Evolutionary conservation across 805 yeast species (phyloP).

Genomic region (Priceomyces melissophilus): DNA sequence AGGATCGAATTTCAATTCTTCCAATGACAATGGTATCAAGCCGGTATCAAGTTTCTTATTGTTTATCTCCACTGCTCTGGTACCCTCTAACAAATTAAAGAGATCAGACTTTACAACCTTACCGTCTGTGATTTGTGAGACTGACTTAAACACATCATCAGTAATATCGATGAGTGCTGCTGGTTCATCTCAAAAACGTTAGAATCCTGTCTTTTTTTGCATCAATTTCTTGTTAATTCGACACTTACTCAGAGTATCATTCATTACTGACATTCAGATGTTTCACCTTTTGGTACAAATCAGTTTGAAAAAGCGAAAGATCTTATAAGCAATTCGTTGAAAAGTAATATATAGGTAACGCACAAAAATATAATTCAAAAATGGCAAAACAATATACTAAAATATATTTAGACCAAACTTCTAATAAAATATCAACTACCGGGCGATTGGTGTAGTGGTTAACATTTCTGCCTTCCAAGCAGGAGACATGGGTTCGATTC

Average conservation of each 20-base stretch:
- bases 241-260: too few relatives aligned
- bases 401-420: not conserved
- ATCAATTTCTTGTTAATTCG: too few relatives aligned
- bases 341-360: too few relatives aligned
- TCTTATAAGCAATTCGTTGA: too few relatives aligned
- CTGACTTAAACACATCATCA: conserved; percentile 38
- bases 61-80: conserved; percentile 79
- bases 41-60: conserved; percentile 79
- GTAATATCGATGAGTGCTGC: conserved; percentile 50
- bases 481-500: conserved; percentile 93
- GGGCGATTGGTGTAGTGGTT: conserved; percentile 93
- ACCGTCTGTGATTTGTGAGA: conserved; percentile 42
- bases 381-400: not conserved
- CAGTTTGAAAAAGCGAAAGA: too few relatives aligned
- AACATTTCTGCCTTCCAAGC: conserved; percentile 93
- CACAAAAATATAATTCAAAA: not conserved
- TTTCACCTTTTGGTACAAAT: too few relatives aligned
- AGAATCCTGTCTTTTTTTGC: not conserved
- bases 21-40: conserved; percentile 43
- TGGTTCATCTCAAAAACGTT: not conserved
- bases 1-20: conserved; percentile 48
- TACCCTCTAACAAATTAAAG: conserved; percentile 75
- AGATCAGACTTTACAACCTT: conserved; percentile 55
- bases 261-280: too few relatives aligned
- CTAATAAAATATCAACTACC: not conserved